phyloP scores from a whole-genome alignment of 768 basidiomycete species.

The Gyrodon lividus region DNA sequence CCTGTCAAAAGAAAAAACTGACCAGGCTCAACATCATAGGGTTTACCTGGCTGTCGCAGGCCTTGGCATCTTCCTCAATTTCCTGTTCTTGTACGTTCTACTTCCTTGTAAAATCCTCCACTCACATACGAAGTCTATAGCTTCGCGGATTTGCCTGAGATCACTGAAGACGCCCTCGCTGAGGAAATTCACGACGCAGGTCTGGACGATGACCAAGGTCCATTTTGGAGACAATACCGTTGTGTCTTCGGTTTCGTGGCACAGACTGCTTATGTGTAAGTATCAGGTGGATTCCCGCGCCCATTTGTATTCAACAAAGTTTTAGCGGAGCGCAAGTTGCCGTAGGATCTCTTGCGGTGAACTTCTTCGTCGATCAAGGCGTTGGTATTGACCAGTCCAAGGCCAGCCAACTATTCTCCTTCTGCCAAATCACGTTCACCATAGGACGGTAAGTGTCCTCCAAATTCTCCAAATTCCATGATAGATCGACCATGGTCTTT shows the following conservation, averaged over 20 bases:
- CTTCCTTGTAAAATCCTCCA: not conserved
- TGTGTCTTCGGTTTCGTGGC: constrained; percentile 73
- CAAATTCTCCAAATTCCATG: not conserved
- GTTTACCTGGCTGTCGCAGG: constrained; percentile 65
- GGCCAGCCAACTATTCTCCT: constrained; percentile 67
- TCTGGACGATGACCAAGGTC: constrained; percentile 40
- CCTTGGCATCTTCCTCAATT: constrained; percentile 59
- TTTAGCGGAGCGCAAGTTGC: constrained; percentile 63
- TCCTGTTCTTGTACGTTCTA: constrained; percentile 57
- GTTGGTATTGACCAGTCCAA: constrained; percentile 49
- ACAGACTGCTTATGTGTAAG: constrained; percentile 66
- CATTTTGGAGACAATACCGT: constrained; percentile 69
- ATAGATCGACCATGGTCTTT: constrained; percentile 15
- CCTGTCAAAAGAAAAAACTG: not conserved
- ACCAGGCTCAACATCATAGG: constrained; percentile 36
- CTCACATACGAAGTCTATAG: constrained; percentile 28
- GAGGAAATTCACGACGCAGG: constrained; percentile 47
- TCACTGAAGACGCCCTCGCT: constrained; percentile 62
- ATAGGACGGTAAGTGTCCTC: constrained; percentile 46
- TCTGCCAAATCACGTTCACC: constrained; percentile 70
- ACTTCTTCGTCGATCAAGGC: constrained; percentile 65
- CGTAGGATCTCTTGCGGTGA: constrained; percentile 66
- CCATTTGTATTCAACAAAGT: not conserved
- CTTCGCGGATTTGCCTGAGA: constrained; percentile 68
- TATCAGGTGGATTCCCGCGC: constrained; percentile 1